Base-by-base conservation (phyloP, 306 rosid species). In the Lathyrus tuberosus region DNA sequence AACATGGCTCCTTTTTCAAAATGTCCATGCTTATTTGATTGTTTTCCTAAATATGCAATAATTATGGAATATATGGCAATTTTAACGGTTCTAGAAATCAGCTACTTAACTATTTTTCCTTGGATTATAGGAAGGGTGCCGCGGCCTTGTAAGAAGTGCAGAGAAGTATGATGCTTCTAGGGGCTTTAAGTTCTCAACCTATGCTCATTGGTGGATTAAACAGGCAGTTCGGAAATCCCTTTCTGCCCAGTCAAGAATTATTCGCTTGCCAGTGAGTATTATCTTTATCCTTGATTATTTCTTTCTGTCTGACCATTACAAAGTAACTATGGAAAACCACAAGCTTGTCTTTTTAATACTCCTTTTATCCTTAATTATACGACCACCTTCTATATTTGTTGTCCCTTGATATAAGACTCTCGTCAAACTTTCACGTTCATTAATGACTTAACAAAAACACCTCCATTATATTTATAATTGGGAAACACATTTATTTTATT, bases 171-270 rank as follows among this genome's bases (percentile, higher is more conserved):
- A 94, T 74, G 98, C 89, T 60, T 84, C 98, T 60, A 94, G 88
- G 80, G 98, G 98, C 69, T 94, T 94, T 74, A 94, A 88, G 87
- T 94, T 94, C 87, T 94, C 98, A 38, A 94, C 98, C 81, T 94
- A 94, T 73, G 98, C 97, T 58, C 98, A 94, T 60, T 94, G 98
- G 98, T 94, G 97, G 98, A 94, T 94, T 69, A 94, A 88, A 82
- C 97, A 90, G 81, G 86, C 97, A 8, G 92, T 94, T 77, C 89
- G 95, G 56, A 90, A 87, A 74, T 85, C 92, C 62, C 95, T 94
- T 75, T 87, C 96, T 49, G 92, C 87, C 72, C 98, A 85, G 82
- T 88, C 97, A 37, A 83, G 97, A 71, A 88, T 89, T 40, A 91
- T 94, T 78, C 98, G 98, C 80, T 85, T 94, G 69, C 98, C 98